Percentiles rank a stretch among this genome's conserved stretches.
phyloP scores from a whole-genome alignment of 805 yeast species.

The Nakazawaea pomicola region DNA sequence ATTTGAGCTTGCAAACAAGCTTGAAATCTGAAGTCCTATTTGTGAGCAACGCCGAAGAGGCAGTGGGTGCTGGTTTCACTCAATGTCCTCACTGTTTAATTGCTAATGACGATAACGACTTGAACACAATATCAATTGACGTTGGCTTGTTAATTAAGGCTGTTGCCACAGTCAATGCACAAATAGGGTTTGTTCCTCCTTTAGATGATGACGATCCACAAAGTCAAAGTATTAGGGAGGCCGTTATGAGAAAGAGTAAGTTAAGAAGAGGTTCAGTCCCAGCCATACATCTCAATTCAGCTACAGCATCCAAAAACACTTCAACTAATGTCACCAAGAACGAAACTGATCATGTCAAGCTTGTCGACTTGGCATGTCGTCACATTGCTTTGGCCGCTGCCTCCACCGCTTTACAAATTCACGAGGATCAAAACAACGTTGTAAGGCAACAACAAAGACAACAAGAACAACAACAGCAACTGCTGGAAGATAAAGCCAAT shows the following conservation, averaged over 20 bases:
- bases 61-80: conserved; percentile 37
- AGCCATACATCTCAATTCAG: conserved; percentile 12
- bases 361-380: conserved; percentile 75
- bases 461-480: conserved; percentile 15
- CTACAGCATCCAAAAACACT: conserved; percentile 5
- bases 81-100: conserved; percentile 60
- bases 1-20: conserved; percentile 34
- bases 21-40: conserved; percentile 42
- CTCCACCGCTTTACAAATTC: conserved; percentile 22
- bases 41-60: conserved; percentile 35
- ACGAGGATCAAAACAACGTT: conserved; percentile 11
- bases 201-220: conserved; percentile 41
- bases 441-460: conserved; percentile 15
- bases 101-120: conserved; percentile 21
- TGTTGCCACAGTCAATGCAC: conserved; percentile 48
- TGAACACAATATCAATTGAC: conserved; percentile 38
- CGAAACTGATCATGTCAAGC: conserved; percentile 63
- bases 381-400: conserved; percentile 81
- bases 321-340: conserved; percentile 38
- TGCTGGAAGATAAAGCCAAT: conserved; percentile 15
- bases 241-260: conserved; percentile 9
- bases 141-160: conserved; percentile 41
- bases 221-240: conserved; percentile 23
- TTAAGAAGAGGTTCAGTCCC: conserved; percentile 10
- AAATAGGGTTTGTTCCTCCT: conserved; percentile 55